Conservation (phyloP, 805 yeast genomes). For the Saccharomycopsis microspora region DNA sequence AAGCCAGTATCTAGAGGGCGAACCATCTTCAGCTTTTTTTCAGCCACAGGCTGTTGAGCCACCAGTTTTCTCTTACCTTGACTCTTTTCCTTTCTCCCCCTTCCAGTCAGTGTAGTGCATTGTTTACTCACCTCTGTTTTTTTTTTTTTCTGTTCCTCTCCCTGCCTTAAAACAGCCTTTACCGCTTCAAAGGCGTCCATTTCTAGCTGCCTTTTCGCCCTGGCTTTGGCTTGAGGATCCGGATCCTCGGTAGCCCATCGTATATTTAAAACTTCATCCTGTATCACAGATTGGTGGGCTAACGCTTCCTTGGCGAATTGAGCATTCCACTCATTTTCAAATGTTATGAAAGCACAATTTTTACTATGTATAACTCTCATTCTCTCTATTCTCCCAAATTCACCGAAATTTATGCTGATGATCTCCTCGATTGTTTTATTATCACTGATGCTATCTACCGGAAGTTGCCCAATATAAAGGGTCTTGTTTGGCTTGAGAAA, state of each 20-base stretch:
- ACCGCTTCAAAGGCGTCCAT: slow-evolving; percentile 10
- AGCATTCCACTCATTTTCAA: slow-evolving; percentile 55
- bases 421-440: slow-evolving; percentile 29
- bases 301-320: slow-evolving; percentile 95
- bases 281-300: slow-evolving; percentile 68
- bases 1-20: too few relatives aligned
- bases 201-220: slow-evolving; percentile 25
- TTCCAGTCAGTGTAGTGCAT: too few relatives aligned
- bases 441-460: slow-evolving; percentile 25
- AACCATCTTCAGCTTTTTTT: too few relatives aligned
- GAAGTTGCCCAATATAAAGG: slow-evolving; percentile 58
- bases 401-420: slow-evolving; percentile 42
- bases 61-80: too few relatives aligned
- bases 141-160: too few relatives aligned
- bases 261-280: slow-evolving; percentile 53
- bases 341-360: slow-evolving; percentile 73
- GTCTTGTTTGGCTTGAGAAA: slow-evolving; percentile 62
- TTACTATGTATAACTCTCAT: slow-evolving; percentile 49
- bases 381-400: slow-evolving; percentile 67
- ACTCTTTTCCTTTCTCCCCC: too few relatives aligned
- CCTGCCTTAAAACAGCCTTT: background rate
- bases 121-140: too few relatives aligned
- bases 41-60: too few relatives aligned
- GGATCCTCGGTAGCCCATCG: slow-evolving; percentile 92
- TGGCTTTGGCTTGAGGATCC: slow-evolving; percentile 48